Percentiles rank a stretch among this genome's conserved stretches.
These are phyloP conservation scores for Nelumbo lutea DNA, from an alignment of 164 flowering plant genomes.

Conservation along the genomic window DNA sequence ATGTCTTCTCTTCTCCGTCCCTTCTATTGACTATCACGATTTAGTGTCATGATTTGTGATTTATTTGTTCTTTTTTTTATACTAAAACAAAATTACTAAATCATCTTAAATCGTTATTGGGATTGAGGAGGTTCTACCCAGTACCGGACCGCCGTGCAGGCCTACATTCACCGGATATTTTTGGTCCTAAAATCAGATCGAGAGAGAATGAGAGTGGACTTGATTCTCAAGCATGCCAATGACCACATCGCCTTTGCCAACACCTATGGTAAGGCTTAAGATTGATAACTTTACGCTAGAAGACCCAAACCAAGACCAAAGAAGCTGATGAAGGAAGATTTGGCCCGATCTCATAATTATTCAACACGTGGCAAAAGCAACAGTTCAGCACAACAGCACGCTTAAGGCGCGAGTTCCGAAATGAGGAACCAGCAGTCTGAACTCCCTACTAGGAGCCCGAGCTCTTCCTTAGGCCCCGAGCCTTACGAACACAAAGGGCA, in stretches of 20 bases:
- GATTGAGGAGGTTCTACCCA: conserved; percentile 27
- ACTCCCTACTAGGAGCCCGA: too few relatives aligned
- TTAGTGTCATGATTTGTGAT: conserved; percentile 23
- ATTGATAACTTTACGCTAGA: too few relatives aligned
- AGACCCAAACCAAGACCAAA: too few relatives aligned
- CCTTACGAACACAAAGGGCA: too few relatives aligned
- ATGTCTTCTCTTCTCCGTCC: conserved; percentile 47
- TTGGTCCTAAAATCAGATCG: conserved; percentile 80
- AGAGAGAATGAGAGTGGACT: conserved; percentile 60
- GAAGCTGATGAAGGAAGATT: too few relatives aligned
- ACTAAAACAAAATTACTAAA: background rate
- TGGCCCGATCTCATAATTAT: too few relatives aligned
- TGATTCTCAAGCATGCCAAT: conserved; percentile 72
- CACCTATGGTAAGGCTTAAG: too few relatives aligned
- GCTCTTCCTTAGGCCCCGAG: too few relatives aligned
- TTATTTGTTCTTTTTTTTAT: background rate
- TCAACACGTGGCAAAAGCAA: too few relatives aligned
- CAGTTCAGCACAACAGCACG: too few relatives aligned
- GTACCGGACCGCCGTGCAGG: conserved; percentile 29
- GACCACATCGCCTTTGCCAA: conserved; percentile 74
- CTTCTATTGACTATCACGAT: conserved; percentile 32
- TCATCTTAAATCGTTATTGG: background rate
- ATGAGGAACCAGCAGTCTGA: too few relatives aligned
- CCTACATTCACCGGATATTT: conserved; percentile 64
- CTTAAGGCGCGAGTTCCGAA: too few relatives aligned